These are phyloP conservation scores for Eucalyptus pauciflora DNA, from an alignment of 345 rosid genomes.

Conservation along the genomic window DNA sequence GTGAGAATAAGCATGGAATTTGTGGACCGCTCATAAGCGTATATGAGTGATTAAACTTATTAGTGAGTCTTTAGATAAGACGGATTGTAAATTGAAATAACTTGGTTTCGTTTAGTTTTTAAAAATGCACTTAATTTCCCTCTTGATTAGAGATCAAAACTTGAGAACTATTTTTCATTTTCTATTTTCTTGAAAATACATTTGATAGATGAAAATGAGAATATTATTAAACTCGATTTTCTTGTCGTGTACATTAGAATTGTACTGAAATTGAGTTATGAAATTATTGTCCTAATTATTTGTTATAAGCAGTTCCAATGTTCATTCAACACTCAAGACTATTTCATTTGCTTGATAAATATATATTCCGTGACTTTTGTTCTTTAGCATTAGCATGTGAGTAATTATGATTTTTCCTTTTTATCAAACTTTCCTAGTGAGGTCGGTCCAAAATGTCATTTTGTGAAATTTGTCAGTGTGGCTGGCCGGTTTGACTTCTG, in stretches of 20 bases:
- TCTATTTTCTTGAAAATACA: not conserved
- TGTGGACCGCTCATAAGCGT: not conserved
- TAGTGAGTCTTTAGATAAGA: not conserved
- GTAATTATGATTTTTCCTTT: not conserved
- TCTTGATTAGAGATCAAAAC: not conserved
- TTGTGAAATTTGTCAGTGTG: not conserved
- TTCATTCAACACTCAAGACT: not conserved
- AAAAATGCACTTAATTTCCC: not conserved
- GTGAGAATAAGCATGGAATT: not conserved
- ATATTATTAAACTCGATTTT: not conserved
- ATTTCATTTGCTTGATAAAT: not conserved
- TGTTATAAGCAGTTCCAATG: not conserved
- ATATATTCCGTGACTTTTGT: not conserved
- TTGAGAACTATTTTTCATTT: not conserved
- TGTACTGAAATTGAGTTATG: not conserved
- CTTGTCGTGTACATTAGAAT: not conserved
- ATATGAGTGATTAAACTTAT: not conserved
- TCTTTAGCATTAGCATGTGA: not conserved
- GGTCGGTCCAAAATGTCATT: not conserved
- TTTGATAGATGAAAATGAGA: not conserved
- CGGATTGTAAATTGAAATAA: not conserved
- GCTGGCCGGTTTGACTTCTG: not conserved
- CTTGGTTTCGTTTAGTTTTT: fast-evolving
- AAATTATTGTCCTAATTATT: not conserved
- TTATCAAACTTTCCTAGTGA: not conserved